Percentiles rank a stretch among this genome's conserved stretches.
These are phyloP conservation scores for Kluyveromyces marxianus DNA, from an alignment of 1,139 yeast species.

Conservation along the genomic window DNA sequence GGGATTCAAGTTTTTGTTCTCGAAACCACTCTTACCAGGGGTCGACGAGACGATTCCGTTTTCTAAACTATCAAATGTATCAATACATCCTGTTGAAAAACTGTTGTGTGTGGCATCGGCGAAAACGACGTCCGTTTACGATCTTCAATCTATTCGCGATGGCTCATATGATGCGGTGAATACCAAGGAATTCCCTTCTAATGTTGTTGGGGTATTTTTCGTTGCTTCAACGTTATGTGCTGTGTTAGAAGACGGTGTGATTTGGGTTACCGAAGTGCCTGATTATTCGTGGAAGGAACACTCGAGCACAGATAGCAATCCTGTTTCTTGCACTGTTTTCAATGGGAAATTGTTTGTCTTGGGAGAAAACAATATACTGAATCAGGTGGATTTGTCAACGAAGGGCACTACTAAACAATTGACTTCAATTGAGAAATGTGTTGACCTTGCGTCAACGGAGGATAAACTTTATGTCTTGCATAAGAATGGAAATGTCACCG, in stretches of 20 bases:
- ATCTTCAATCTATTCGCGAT: slow-evolving; percentile 24
- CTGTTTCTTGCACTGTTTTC: background rate
- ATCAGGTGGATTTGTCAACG: background rate
- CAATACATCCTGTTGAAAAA: slow-evolving; percentile 15
- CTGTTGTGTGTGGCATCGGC: slow-evolving; percentile 30
- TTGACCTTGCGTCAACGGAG: background rate
- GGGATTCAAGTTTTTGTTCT: slow-evolving; percentile 34
- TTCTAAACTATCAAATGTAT: slow-evolving; percentile 21
- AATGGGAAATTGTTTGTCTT: background rate
- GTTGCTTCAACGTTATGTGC: slow-evolving; percentile 4
- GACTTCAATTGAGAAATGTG: background rate
- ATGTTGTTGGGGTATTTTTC: slow-evolving; percentile 5
- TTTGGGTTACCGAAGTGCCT: slow-evolving; percentile 1
- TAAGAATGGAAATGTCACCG: background rate
- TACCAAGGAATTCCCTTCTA: slow-evolving; percentile 4
- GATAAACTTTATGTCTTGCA: background rate
- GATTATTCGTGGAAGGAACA: background rate
- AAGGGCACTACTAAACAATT: background rate
- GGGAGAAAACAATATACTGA: background rate
- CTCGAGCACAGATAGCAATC: background rate
- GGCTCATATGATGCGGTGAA: slow-evolving; percentile 6
- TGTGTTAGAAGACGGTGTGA: slow-evolving; percentile 1
- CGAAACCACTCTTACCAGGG: slow-evolving; percentile 27
- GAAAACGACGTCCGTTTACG: slow-evolving; percentile 25
- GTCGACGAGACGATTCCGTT: slow-evolving; percentile 29